These are phyloP conservation scores for Litchi chinensis DNA, from an alignment of 345 rosid genomes.

Conservation along the genomic window DNA sequence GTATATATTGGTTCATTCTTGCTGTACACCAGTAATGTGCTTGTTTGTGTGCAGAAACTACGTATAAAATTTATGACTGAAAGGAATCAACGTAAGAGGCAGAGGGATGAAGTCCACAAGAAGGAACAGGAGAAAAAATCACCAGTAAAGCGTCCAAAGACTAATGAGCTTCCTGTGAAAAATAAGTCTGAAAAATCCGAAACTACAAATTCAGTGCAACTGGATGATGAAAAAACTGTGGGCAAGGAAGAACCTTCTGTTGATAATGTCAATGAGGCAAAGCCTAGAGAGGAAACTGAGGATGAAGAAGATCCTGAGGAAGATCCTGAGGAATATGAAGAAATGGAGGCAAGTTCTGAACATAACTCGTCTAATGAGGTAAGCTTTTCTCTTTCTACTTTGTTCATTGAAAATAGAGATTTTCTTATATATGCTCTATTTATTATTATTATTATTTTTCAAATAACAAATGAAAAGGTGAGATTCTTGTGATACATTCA, in stretches of 20 bases:
- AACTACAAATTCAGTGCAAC: constrained; percentile 31
- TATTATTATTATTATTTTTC: background rate
- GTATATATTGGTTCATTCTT: constrained; percentile 15
- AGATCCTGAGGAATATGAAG: constrained; percentile 61
- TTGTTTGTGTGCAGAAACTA: constrained; percentile 52
- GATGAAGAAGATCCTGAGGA: constrained; percentile 76
- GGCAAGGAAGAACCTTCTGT: constrained; percentile 36
- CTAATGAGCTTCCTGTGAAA: constrained; percentile 51
- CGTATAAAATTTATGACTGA: constrained; percentile 60
- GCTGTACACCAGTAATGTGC: background rate
- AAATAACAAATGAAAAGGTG: too few relatives aligned
- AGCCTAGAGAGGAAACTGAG: constrained; percentile 38
- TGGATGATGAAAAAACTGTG: constrained; percentile 40
- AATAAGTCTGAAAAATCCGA: constrained; percentile 38
- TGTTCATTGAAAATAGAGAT: background rate
- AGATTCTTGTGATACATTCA: background rate
- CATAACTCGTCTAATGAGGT: constrained; percentile 55
- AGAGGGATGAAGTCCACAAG: constrained; percentile 50
- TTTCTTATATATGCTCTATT: background rate
- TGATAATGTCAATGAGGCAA: constrained; percentile 43
- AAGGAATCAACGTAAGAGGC: constrained; percentile 84
- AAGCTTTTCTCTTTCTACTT: constrained; percentile 9
- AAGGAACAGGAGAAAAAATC: constrained; percentile 48
- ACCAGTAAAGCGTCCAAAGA: constrained; percentile 57
- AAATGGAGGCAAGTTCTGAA: constrained; percentile 50